Evolutionary conservation across 768 basidiomycete species (phyloP).

Genomic region (Mycena indigotica): DNA sequence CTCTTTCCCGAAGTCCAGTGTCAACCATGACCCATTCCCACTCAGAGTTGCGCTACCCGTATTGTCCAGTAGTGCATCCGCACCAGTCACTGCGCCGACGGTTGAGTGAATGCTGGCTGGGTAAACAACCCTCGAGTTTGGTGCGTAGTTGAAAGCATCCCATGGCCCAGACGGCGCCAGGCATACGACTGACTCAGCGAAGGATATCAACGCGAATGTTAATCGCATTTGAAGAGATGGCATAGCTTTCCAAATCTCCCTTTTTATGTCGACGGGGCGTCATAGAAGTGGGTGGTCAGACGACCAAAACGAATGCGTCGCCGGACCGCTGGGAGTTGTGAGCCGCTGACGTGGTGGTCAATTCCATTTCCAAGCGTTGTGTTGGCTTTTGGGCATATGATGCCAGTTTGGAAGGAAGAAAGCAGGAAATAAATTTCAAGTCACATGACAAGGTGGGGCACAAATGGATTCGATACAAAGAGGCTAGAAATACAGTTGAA

Average conservation of each 20-base stretch:
- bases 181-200: conserved; percentile 3
- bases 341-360: too few species aligned
- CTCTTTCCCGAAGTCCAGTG: conserved; percentile 59
- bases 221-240: conserved; percentile 7
- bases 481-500: neutral
- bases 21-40: conserved; percentile 47
- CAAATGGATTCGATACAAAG: neutral
- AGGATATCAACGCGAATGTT: neutral
- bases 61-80: conserved; percentile 36
- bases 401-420: neutral
- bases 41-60: conserved; percentile 41
- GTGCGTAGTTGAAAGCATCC: conserved; percentile 56
- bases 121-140: conserved; percentile 47
- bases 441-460: too few species aligned
- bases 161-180: conserved; percentile 51
- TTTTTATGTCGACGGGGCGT: neutral
- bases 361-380: too few species aligned
- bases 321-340: neutral
- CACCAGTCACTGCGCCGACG: conserved; percentile 37
- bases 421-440: too few species aligned
- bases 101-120: conserved; percentile 42
- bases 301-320: neutral
- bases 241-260: neutral
- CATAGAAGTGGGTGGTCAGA: neutral
- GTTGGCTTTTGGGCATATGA: neutral